Evolutionary conservation across 2,329 filamentous ascomycete genomes (phyloP).

Genomic region (Phoma sp.): DNA sequence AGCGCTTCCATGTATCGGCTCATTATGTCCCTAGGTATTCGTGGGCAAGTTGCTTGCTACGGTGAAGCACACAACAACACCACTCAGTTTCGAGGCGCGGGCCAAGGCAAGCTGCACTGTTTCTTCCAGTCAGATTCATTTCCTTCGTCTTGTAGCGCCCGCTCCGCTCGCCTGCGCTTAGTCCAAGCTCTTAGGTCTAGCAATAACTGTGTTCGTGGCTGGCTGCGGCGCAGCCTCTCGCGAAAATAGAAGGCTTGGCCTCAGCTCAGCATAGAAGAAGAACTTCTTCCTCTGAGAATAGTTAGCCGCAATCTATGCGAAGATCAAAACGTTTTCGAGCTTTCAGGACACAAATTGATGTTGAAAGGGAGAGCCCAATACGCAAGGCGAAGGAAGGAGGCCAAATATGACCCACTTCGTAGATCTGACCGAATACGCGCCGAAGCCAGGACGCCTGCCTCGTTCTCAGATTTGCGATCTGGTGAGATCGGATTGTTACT

Average conservation of each 20-base stretch:
- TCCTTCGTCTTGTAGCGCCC: background rate
- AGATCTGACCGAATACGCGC: background rate
- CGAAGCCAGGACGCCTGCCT: background rate
- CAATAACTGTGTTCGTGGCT: background rate
- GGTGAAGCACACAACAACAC: background rate
- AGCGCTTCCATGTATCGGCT: slow-evolving; percentile 1
- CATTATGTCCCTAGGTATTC: no score
- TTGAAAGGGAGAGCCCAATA: no score
- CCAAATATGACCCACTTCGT: no score
- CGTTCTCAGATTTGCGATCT: background rate
- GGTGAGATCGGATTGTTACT: background rate
- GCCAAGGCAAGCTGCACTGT: background rate
- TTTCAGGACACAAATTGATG: no score
- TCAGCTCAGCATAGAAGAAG: slow-evolving; percentile 1
- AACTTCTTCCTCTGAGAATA: background rate
- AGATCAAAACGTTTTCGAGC: background rate
- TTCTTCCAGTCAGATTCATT: background rate
- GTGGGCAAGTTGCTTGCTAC: no score
- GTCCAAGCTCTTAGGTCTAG: background rate
- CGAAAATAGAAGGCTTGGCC: slow-evolving; percentile 8
- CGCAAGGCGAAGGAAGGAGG: no score
- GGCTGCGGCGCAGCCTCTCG: slow-evolving; percentile 6
- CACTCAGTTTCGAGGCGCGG: background rate
- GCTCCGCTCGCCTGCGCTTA: background rate
- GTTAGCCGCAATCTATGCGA: no score